Percentiles rank a stretch among this genome's conserved stretches.
Evolutionary conservation across 345 rosid species (phyloP).

Genomic region (Carallia brachiata): DNA sequence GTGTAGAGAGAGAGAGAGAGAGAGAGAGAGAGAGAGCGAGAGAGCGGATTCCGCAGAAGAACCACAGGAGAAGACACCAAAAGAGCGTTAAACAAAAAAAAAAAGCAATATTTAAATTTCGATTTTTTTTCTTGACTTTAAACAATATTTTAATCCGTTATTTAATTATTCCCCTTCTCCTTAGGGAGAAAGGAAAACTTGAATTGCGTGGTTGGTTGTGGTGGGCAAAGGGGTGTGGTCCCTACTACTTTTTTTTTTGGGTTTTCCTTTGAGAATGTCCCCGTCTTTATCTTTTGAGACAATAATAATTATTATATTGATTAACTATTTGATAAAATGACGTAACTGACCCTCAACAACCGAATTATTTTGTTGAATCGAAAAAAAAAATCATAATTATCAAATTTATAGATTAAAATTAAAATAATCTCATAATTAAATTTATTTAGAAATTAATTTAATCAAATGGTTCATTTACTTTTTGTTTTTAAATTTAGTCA

Average conservation of each 20-base stretch:
- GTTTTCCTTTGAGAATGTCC: too few species aligned
- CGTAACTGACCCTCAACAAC: neutral
- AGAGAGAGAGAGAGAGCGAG: slow-evolving; percentile 35
- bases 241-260: slow-evolving; percentile 2
- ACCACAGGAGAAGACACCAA: slow-evolving; percentile 48
- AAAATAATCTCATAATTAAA: too few species aligned
- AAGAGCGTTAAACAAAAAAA: slow-evolving; percentile 23
- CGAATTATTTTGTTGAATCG: too few species aligned
- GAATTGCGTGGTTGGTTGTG: slow-evolving; percentile 11
- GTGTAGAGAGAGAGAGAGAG: neutral
- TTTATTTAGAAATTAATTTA: too few species aligned
- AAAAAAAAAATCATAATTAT: too few species aligned
- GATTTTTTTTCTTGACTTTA: neutral
- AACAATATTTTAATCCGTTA: neutral
- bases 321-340: neutral
- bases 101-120: slow-evolving; percentile 1
- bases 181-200: neutral
- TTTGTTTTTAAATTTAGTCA: too few species aligned
- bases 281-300: too few species aligned
- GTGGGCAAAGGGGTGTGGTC: slow-evolving; percentile 19
- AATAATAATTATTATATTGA: too few species aligned
- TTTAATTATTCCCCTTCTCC: neutral
- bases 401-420: too few species aligned
- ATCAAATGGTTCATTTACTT: too few species aligned
- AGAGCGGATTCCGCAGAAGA: slow-evolving; percentile 50